A percentile compares a stretch with the other conserved stretches of the same genome.
Conservation (phyloP, 2,329 filamentous ascomycete genomes). For the Alternaria burnsii region DNA sequence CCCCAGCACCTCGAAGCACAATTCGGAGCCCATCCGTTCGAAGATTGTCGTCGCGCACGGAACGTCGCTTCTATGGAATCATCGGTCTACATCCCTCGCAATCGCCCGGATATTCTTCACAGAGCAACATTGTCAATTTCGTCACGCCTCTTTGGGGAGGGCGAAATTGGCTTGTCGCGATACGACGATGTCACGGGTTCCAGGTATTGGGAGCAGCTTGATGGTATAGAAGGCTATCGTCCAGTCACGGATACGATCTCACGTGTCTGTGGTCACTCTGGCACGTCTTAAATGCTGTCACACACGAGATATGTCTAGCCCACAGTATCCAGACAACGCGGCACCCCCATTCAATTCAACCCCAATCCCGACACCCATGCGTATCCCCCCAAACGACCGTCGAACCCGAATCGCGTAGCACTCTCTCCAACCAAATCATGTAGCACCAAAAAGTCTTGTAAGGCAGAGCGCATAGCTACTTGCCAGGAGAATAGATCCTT, state of each 20-base stretch:
- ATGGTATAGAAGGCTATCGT: background rate
- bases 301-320: conserved; percentile 3
- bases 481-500: conserved; percentile 39
- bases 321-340: conserved; percentile 24
- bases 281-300: background rate
- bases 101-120: background rate
- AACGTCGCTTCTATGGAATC: background rate
- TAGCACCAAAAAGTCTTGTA: conserved; percentile 47
- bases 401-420: conserved; percentile 34
- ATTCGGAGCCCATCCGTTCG: background rate
- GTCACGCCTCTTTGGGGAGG: background rate
- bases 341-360: conserved; percentile 10
- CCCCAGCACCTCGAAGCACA: conserved; percentile 5
- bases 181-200: background rate
- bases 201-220: background rate
- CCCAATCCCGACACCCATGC: conserved; percentile 10
- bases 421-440: conserved; percentile 42
- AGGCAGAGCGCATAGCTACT: conserved; percentile 19
- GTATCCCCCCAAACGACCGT: conserved; percentile 9
- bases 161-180: background rate
- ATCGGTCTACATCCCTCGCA: conserved; percentile 3
- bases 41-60: conserved; percentile 3
- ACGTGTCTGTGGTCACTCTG: conserved; percentile 4
- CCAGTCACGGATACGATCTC: background rate
- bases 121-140: background rate